A percentile compares a stretch with the other conserved stretches of the same genome.
These are phyloP conservation scores for Epichloe bromicola DNA, from an alignment of 2,329 filamentous ascomycete species.

Conservation along the genomic window DNA sequence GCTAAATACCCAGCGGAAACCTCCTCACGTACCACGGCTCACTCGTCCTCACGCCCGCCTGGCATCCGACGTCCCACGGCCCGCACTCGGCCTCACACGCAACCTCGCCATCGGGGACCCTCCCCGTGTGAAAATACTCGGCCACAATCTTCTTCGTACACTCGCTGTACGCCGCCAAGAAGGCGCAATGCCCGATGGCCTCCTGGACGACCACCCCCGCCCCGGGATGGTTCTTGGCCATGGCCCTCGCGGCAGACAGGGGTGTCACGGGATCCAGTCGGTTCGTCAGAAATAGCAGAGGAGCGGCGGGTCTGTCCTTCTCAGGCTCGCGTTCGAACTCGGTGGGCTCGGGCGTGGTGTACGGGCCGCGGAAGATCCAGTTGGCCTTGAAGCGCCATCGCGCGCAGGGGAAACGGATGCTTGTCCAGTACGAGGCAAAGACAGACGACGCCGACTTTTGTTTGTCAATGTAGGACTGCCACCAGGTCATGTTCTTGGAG, in stretches of 20 bases:
- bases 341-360: slow-evolving; percentile 16
- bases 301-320: slow-evolving; percentile 23
- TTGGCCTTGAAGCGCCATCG: slow-evolving; percentile 24
- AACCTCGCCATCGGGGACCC: slow-evolving; percentile 8
- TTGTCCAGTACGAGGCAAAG: slow-evolving; percentile 21
- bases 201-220: slow-evolving; percentile 12
- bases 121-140: slow-evolving; percentile 11
- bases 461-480: slow-evolving; percentile 16
- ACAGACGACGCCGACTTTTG: slow-evolving; percentile 17
- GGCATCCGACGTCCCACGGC: slow-evolving; percentile 9
- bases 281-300: slow-evolving; percentile 31
- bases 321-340: background rate
- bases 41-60: background rate
- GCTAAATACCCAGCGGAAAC: slow-evolving; percentile 1
- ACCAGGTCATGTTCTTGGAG: slow-evolving; percentile 12
- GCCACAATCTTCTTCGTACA: slow-evolving; percentile 9
- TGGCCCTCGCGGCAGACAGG: slow-evolving; percentile 10
- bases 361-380: slow-evolving; percentile 27
- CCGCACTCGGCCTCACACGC: slow-evolving; percentile 12
- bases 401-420: slow-evolving; percentile 26
- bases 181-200: slow-evolving; percentile 11
- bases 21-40: background rate
- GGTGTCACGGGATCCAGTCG: slow-evolving; percentile 34
- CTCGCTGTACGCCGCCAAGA: slow-evolving; percentile 6
- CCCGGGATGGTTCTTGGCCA: slow-evolving; percentile 10